phyloP scores from a whole-genome alignment of 2,329 filamentous ascomycete species.

The Trichophyton simii region DNA sequence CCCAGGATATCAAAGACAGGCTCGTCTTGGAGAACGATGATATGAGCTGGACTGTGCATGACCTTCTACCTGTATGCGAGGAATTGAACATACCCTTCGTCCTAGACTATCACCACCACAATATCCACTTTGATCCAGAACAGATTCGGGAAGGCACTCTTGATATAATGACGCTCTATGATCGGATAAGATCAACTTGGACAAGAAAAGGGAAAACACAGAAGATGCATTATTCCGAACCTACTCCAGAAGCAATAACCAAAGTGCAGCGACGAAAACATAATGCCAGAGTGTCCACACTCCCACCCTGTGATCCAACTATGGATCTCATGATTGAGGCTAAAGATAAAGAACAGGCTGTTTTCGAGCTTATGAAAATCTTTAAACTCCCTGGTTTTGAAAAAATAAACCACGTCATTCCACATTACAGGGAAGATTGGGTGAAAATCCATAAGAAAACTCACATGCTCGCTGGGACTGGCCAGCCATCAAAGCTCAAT shows the following conservation, averaged over 20 bases:
- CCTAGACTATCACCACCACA: constrained; percentile 90
- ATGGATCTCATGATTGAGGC: constrained; percentile 99
- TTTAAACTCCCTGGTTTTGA: constrained; percentile 75
- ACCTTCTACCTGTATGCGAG: constrained; percentile 78
- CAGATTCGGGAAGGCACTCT: constrained; percentile 69
- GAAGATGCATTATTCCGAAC: constrained; percentile 96
- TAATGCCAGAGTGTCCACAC: constrained; percentile 59
- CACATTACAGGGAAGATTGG: constrained; percentile 65
- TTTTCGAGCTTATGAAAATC: constrained; percentile 83
- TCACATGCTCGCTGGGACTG: constrained; percentile 29
- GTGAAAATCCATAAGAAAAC: constrained; percentile 45
- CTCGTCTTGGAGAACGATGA: constrained; percentile 92
- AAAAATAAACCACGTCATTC: constrained; percentile 62
- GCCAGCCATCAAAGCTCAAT: constrained; percentile 40
- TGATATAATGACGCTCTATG: constrained; percentile 64
- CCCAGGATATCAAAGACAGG: constrained; percentile 60
- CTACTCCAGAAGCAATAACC: constrained; percentile 62
- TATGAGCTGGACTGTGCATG: constrained; percentile 82
- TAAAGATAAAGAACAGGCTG: constrained; percentile 94
- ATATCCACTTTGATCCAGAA: constrained; percentile 69
- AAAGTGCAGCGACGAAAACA: constrained; percentile 71
- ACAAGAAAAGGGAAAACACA: constrained; percentile 69
- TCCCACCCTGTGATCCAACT: constrained; percentile 68
- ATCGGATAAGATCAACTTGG: constrained; percentile 75
- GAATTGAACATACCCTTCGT: constrained; percentile 89